Percentiles rank a stretch among this genome's conserved stretches.
Evolutionary conservation across 2,329 filamentous ascomycete genomes (phyloP).

Genomic region (Chaetomiaceae sp.): DNA sequence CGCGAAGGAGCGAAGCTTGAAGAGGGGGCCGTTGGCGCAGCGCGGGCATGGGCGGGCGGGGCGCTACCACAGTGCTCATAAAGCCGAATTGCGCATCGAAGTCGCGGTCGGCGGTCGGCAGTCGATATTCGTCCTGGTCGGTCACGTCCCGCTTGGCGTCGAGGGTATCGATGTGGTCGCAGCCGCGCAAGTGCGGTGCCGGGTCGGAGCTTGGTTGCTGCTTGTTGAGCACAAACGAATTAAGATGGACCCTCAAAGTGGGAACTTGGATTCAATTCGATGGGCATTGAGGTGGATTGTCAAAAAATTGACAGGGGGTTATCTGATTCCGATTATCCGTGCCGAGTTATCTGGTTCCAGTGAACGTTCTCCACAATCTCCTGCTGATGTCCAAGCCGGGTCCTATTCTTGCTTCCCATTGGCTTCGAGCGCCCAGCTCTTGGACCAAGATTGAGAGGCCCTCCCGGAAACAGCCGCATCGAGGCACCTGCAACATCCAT

Average conservation of each 20-base stretch:
- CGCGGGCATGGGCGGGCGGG: not conserved
- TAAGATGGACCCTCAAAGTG: not conserved
- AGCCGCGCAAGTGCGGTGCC: not conserved
- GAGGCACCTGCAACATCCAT: constrained; percentile 7
- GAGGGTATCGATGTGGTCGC: too few relatives aligned
- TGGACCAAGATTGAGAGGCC: constrained; percentile 5
- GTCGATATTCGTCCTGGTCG: not conserved
- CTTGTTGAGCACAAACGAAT: not conserved
- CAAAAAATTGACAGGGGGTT: constrained; percentile 5
- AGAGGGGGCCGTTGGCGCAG: not conserved
- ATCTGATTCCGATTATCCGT: not conserved
- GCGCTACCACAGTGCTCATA: constrained; percentile 1
- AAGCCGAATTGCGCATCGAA: constrained; percentile 1
- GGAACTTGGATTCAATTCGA: not conserved
- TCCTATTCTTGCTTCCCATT: not conserved
- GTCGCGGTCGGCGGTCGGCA: not conserved
- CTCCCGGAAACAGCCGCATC: constrained; percentile 26
- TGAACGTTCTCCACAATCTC: not conserved
- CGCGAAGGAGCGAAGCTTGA: not conserved
- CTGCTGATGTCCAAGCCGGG: not conserved
- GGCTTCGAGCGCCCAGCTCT: constrained; percentile 1
- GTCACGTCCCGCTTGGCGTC: too few relatives aligned
- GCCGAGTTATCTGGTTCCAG: not conserved
- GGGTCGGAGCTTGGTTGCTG: not conserved
- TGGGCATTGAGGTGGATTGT: not conserved